A percentile compares a stretch with the other conserved stretches of the same genome.
phyloP scores from a whole-genome alignment of 2,329 filamentous ascomycete species.

The Cercospora brassicicola region DNA sequence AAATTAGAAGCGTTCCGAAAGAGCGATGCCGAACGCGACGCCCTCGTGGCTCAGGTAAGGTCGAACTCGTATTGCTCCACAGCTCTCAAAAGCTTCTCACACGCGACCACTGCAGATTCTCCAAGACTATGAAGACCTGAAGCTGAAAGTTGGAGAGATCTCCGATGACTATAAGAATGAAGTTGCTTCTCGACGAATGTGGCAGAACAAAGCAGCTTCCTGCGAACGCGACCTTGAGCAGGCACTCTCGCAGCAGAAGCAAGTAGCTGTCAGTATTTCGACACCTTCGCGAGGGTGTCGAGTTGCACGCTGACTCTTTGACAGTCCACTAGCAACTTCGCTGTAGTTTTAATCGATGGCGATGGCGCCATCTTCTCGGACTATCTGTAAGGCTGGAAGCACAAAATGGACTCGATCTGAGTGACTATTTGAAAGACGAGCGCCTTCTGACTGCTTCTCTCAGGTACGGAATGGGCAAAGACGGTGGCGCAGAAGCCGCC shows the following conservation, averaged over 20 bases:
- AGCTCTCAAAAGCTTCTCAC: background rate
- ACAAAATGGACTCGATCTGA: background rate
- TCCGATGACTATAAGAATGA: slow-evolving; percentile 42
- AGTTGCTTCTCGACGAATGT: slow-evolving; percentile 39
- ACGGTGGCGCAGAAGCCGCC: slow-evolving; percentile 51
- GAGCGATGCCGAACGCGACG: slow-evolving; percentile 37
- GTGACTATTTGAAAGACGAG: background rate
- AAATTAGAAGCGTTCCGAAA: slow-evolving; percentile 38
- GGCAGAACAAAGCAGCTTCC: slow-evolving; percentile 34
- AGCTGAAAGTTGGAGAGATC: slow-evolving; percentile 38
- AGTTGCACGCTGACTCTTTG: background rate
- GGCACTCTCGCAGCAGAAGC: slow-evolving; percentile 28
- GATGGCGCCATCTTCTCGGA: slow-evolving; percentile 51
- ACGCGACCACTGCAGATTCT: slow-evolving; percentile 12
- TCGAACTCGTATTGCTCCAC: background rate
- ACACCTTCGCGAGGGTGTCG: background rate
- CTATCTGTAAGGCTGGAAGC: slow-evolving; percentile 33
- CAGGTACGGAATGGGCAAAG: slow-evolving; percentile 40
- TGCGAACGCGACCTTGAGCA: slow-evolving; percentile 26
- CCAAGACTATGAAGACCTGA: slow-evolving; percentile 36
- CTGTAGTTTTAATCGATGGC: slow-evolving; percentile 51
- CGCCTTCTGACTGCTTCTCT: background rate
- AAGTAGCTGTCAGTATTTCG: slow-evolving; percentile 30
- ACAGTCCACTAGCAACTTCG: slow-evolving; percentile 44
- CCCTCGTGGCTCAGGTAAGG: slow-evolving; percentile 34